Evolutionary conservation across 225 moss, liverwort and hornwort species (phyloP), one percentile per base, ranked within the genome.

Genomic region (Polytrichum commune): DNA sequence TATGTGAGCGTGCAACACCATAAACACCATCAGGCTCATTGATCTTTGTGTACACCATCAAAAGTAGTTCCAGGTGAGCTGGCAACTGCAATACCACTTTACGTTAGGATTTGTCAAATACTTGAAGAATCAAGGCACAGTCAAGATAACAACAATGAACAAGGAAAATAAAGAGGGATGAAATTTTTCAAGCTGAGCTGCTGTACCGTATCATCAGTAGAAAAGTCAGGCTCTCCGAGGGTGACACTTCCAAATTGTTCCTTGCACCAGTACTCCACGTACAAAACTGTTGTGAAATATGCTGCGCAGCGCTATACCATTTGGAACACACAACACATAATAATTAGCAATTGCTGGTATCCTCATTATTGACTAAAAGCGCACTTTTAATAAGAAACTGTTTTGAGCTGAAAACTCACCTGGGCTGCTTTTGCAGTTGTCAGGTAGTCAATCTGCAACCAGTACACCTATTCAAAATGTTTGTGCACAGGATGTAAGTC

Each of bases 11-110:
- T 65, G 92, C 84, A 73, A 95, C 97, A 81, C 97, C 97, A 55
- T 98, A 98, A 18, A 98, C 84, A 72, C 97, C 94, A 80, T 98
- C 97, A 19, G 97, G 97, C 74, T 98, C 97, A 64, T 93, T 98
- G 76, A 92, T 98, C 76, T 92, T 93, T 19, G 95, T 98, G 73
- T 93, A 95, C 22, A 91, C 97, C 71, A 78, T 77, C 72, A 95
- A 72, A 55, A 98, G 85, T 73, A 94, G 78, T 64, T 98, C 97
- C 80, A 98, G 75, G 61, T 98, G 97, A 72, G 81, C 67, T 27
- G 97, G 95, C 62, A 95, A 80, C 97, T 96, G 90, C 76, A 24
- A 57, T 71, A 58, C 6, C 13, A 38, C 10, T 38, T 38, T 13
- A 13, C 0, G 10, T 38, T 38, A 38, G 38, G 2, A 13, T 38